Evolutionary conservation across 331 rosid species (phyloP).

Genomic region (Phaseolus coccineus): DNA sequence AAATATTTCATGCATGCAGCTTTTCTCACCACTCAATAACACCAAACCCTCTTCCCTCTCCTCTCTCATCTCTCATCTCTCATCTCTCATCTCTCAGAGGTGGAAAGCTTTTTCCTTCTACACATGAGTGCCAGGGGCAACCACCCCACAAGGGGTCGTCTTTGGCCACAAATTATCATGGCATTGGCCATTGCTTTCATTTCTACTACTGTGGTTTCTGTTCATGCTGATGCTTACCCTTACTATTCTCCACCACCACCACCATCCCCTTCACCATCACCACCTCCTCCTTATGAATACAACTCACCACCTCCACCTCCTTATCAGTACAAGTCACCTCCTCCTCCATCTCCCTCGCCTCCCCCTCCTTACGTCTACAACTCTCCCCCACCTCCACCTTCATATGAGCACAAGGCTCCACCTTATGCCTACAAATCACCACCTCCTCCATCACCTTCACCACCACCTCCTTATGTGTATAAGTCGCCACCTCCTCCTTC

Average conservation of each 20-base stretch:
- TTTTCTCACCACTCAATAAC: conserved; percentile 38
- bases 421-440: conserved; percentile 50
- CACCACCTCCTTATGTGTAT: conserved; percentile 29
- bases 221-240: conserved; percentile 59
- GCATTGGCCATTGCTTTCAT: conserved; percentile 60
- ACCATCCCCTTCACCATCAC: conserved; percentile 45
- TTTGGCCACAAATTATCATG: conserved; percentile 57
- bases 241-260: conserved; percentile 62
- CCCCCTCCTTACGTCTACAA: conserved; percentile 46
- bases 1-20: conserved; percentile 47
- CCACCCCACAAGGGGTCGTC: conserved; percentile 70
- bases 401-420: neutral
- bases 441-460: conserved; percentile 32
- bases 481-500: conserved; percentile 18
- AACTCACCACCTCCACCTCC: conserved; percentile 48
- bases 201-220: conserved; percentile 55
- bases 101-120: conserved; percentile 17
- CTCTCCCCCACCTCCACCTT: conserved; percentile 47
- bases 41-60: conserved; percentile 17
- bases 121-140: conserved; percentile 59
- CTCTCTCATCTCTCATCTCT: neutral
- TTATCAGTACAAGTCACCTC: conserved; percentile 49
- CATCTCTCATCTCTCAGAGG: neutral
- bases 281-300: neutral
- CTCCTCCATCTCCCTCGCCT: conserved; percentile 17